Evolutionary conservation across 2,329 filamentous ascomycete species (phyloP), one percentile per base, ranked within the genome.

Genomic region (Diplodia sapinea): DNA sequence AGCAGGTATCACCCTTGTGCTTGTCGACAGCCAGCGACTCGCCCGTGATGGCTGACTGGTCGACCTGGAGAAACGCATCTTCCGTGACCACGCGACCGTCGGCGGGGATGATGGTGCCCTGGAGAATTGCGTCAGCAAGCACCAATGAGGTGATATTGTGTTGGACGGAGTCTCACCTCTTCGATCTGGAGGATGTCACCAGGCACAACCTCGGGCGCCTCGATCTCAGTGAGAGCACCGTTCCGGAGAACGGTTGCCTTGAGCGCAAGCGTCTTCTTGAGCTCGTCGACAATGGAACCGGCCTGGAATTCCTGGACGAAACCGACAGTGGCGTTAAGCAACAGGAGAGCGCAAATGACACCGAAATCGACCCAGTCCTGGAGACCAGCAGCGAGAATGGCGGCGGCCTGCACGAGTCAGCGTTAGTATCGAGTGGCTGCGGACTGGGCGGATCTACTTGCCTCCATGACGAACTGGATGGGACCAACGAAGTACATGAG

Each of bases 401-500:
- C 91, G 70, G 92, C 91, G 80, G 88, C 86, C 87, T 89, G 68
- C 69, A 38, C 20, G 12, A n/a, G 29, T 8, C 29, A 72, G 23
- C 11, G 43, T 52, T 13, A 66, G 59, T 23, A 38, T 40, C 11
- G 36, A 13, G 0, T 12, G 15, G 61, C 6, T 11, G 5, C 11
- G 4, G 20, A 38, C 9, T 3, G 36, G 4, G 33, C 29, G 23
- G 11, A 11, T 12, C 36, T 11, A 51, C 57, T 26, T 40, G 90
- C 90, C 88, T 94, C 91, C 93, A 96, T 96, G 78, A 96, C 93
- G 80, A 94, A 94, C 79, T 96, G 93, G 72, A 96, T 94, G 29
- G 93, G 93, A 72, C 93, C 93, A 67, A 95, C 84, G 79, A 96
- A 96, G 83, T 91, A 95, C 74, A 86, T 85, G 26, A 88, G 75